Evolutionary conservation across 805 yeast species (phyloP), one percentile per base, ranked within the genome.

Genomic region (Metschnikowia gelsemii): DNA sequence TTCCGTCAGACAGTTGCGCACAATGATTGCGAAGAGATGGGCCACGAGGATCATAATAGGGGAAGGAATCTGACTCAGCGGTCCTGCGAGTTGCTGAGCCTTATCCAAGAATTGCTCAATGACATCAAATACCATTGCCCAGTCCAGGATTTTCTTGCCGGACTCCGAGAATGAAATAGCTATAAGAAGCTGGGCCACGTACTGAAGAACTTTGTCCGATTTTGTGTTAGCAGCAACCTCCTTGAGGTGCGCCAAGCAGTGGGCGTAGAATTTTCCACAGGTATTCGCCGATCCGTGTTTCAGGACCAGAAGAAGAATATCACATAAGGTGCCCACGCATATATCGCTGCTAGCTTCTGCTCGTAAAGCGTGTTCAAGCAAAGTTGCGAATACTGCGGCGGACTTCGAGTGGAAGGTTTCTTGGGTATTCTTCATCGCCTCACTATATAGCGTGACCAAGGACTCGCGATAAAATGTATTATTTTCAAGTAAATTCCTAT

Each of bases 351-450:
- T 21, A 32, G 39, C 23, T 6, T 16, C 13, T 14, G 31, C 34
- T 33, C 43, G 34, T 24, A 47, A 50, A 2, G 64, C 58, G 21
- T 64, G 62, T n/a, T 66, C 63, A 1, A 79, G 40, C 11, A 80
- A 50, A 5, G 62, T 61, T 2, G 68, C 62, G 31, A 86, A 56
- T 5, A 87, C 78, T 0, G 63, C 40, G 1, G 69, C 58, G 0
- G 89, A 68, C 56, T 80, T 87, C 1, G 96, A 84, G 59, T 91
- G 96, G 45, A 90, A 69, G 0, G 84, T 72, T 4, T 78, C 84
- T 11, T 76, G 75, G 0, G 95, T 80, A 32, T 87, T 80, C 48
- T 77, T 82, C 59, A 90, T 68, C 0, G 96, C 68, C 56, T 87
- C 95, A 2, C 88, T 70, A 56, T 80, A 80, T 30, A 90, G 70